Conservation (phyloP, 352 stramenopile species). For the Phytophthora tubulina region DNA sequence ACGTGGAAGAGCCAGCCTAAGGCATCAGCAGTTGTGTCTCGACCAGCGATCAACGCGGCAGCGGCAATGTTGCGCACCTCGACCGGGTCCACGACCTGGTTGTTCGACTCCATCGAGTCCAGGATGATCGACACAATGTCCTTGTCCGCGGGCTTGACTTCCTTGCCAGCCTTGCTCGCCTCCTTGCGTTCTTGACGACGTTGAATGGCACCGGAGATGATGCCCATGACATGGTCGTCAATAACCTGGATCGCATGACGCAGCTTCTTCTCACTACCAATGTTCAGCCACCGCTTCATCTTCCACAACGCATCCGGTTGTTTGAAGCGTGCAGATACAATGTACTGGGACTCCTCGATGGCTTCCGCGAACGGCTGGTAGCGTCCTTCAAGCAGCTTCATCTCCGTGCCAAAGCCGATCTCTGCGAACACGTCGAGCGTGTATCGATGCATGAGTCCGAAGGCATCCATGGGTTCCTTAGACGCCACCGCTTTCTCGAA, state of each 20-base stretch:
- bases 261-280: conserved; percentile 40
- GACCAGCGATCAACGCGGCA: conserved; percentile 68
- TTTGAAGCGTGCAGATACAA: conserved; percentile 51
- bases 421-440: conserved; percentile 56
- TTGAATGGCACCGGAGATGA: conserved; percentile 42
- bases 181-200: conserved; percentile 28
- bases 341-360: conserved; percentile 46
- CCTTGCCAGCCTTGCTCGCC: conserved; percentile 9
- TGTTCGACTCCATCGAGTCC: conserved; percentile 29
- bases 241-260: conserved; percentile 39
- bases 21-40: conserved; percentile 74
- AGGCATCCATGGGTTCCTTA: conserved; percentile 38
- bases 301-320: conserved; percentile 60
- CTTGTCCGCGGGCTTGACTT: conserved; percentile 10
- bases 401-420: conserved; percentile 50
- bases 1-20: conserved; percentile 78
- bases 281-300: conserved; percentile 40
- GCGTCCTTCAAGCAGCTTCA: conserved; percentile 44
- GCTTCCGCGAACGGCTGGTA: conserved; percentile 44
- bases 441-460: conserved; percentile 46
- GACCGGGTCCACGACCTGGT: conserved; percentile 42
- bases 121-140: conserved; percentile 52
- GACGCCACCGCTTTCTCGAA: conserved; percentile 35
- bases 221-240: conserved; percentile 41
- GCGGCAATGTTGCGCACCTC: conserved; percentile 76